Conservation (phyloP, 2,329 filamentous ascomycete species). For the Venturia asperata region DNA sequence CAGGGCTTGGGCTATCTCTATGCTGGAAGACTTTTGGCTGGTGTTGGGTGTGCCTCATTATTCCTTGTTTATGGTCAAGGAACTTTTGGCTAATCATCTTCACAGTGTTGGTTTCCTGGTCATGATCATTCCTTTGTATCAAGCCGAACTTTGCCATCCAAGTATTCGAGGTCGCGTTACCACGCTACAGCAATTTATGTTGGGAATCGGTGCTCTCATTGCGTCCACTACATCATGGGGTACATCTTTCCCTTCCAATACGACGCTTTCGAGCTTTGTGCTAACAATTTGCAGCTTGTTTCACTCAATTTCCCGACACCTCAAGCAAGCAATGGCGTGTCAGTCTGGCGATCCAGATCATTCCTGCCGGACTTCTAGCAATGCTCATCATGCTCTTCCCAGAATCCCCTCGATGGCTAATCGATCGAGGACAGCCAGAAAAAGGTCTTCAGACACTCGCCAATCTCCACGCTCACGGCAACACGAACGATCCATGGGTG, state of each 20-base stretch:
- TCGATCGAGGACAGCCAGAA: constrained; percentile 60
- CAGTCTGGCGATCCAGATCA: constrained; percentile 61
- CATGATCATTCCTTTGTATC: constrained; percentile 66
- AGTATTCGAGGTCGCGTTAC: constrained; percentile 70
- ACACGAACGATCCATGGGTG: constrained; percentile 61
- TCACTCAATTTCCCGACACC: constrained; percentile 24
- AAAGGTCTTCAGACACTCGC: constrained; percentile 61
- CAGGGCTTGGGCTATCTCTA: constrained; percentile 55
- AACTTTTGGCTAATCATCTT: constrained; percentile 22
- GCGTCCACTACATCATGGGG: constrained; percentile 70
- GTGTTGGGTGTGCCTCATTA: constrained; percentile 48
- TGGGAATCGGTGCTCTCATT: constrained; percentile 65
- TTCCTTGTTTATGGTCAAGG: constrained; percentile 20
- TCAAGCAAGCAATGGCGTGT: constrained; percentile 54
- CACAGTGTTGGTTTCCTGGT: constrained; percentile 52
- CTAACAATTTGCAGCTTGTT: constrained; percentile 11
- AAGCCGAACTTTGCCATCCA: constrained; percentile 72
- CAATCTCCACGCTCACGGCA: constrained; percentile 61
- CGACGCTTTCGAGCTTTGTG: not conserved
- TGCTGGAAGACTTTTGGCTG: constrained; percentile 62
- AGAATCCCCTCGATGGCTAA: constrained; percentile 62
- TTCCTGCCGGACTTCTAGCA: constrained; percentile 59
- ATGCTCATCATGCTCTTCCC: constrained; percentile 65
- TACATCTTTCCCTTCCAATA: constrained; percentile 19
- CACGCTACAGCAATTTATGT: constrained; percentile 73